phyloP scores from a whole-genome alignment of 1,139 yeast genomes.

The Pneumocystis canis region DNA sequence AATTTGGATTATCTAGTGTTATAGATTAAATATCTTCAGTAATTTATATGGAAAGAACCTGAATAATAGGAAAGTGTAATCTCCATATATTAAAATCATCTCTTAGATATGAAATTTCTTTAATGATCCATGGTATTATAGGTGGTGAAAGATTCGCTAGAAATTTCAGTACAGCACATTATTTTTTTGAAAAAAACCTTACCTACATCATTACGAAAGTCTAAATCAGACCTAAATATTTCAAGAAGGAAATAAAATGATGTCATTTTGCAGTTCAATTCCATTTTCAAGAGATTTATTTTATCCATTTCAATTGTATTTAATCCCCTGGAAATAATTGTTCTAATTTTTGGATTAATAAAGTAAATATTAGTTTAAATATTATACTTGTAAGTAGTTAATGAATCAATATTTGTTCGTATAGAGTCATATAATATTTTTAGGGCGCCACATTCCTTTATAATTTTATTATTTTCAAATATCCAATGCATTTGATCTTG shows the following conservation, averaged over 20 bases:
- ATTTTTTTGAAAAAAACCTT: neutral
- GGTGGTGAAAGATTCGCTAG: constrained; percentile 24
- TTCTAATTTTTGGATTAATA: constrained; percentile 5
- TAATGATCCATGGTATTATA: constrained; percentile 34
- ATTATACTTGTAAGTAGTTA: neutral
- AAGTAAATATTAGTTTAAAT: neutral
- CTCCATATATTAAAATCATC: constrained; percentile 28
- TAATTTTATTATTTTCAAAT: constrained; percentile 19
- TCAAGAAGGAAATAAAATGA: constrained; percentile 37
- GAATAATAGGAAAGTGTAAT: constrained; percentile 30
- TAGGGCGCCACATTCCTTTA: constrained; percentile 18
- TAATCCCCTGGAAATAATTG: constrained; percentile 13
- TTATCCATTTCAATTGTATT: constrained; percentile 7
- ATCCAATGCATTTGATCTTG: constrained; percentile 30
- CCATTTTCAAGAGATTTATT: constrained; percentile 16
- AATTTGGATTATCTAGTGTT: constrained; percentile 28
- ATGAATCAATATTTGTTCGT: constrained; percentile 11
- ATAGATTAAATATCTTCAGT: neutral
- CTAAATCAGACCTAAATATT: constrained; percentile 21
- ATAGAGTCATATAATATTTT: constrained; percentile 17
- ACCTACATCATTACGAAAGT: constrained; percentile 17
- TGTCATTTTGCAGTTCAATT: constrained; percentile 36
- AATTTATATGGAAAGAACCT: constrained; percentile 24
- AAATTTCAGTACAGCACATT: neutral
- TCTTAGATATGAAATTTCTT: constrained; percentile 52